A percentile compares a stretch with the other conserved stretches of the same genome.
Conservation (phyloP, 2,329 filamentous ascomycete species). For the Akanthomyces dipterigenus region DNA sequence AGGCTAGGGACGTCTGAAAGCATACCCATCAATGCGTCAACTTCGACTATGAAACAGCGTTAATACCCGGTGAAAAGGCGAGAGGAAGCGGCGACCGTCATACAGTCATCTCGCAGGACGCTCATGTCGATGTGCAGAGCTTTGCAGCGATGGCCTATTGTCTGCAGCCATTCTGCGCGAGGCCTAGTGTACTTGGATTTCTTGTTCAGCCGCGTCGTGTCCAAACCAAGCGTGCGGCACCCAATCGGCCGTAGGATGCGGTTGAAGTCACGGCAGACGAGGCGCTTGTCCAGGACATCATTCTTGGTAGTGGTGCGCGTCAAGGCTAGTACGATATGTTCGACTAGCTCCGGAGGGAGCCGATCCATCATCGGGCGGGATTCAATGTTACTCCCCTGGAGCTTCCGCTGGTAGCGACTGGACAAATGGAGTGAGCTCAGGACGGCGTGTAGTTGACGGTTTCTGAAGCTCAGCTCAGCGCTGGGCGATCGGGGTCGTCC, state of each 20-base stretch:
- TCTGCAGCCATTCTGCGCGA: slow-evolving; percentile 35
- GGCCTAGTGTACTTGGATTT: slow-evolving; percentile 27
- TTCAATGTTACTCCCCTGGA: not conserved
- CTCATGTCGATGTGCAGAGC: slow-evolving; percentile 46
- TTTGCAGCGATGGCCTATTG: slow-evolving; percentile 40
- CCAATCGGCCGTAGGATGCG: slow-evolving; percentile 37
- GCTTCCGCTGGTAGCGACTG: not conserved
- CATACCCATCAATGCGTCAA: slow-evolving; percentile 38
- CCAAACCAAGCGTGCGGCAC: slow-evolving; percentile 42
- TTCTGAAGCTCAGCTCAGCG: not conserved
- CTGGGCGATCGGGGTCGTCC: not conserved
- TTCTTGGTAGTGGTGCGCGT: slow-evolving; percentile 39
- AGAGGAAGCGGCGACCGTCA: slow-evolving; percentile 12
- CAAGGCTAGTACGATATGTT: slow-evolving; percentile 38
- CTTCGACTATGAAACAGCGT: slow-evolving; percentile 34
- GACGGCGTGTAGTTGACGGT: not conserved
- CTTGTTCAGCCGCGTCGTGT: slow-evolving; percentile 41
- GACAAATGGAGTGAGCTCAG: not conserved
- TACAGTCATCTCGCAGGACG: slow-evolving; percentile 46
- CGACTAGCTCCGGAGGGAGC: slow-evolving; percentile 42
- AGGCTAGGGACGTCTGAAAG: slow-evolving; percentile 41
- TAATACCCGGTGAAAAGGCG: not conserved
- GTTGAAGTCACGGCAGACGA: slow-evolving; percentile 45
- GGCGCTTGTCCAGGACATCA: slow-evolving; percentile 35
- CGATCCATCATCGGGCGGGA: slow-evolving; percentile 30